Conservation (phyloP, 208 protist species). For the Tetramitus jugosus region DNA sequence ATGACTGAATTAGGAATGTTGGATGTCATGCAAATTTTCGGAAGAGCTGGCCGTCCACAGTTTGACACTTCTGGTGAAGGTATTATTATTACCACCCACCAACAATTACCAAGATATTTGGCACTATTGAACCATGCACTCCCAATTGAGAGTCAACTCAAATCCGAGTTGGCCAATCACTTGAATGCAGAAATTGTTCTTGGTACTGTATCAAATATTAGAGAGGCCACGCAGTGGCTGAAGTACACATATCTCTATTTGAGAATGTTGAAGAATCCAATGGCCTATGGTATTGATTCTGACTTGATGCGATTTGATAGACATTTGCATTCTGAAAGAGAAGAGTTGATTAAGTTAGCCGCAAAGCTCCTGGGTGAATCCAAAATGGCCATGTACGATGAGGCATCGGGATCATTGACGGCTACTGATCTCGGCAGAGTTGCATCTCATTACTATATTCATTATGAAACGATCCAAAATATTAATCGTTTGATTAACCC, state of each 20-base stretch:
- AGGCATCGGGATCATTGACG: not conserved
- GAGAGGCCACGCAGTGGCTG: conserved; percentile 88
- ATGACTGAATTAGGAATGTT: conserved; percentile 93
- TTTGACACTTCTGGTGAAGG: conserved; percentile 93
- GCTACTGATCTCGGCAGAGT: conserved; percentile 88
- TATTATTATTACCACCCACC: conserved; percentile 93
- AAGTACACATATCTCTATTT: conserved; percentile 96
- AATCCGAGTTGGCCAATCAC: conserved; percentile 83
- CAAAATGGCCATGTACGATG: conserved; percentile 57
- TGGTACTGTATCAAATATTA: conserved; percentile 89
- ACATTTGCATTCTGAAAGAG: conserved; percentile 16
- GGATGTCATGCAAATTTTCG: conserved; percentile 98
- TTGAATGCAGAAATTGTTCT: conserved; percentile 96
- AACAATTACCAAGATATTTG: conserved; percentile 90
- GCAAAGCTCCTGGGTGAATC: conserved; percentile 44
- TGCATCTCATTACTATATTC: conserved; percentile 95
- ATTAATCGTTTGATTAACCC: conserved; percentile 84
- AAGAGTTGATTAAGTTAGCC: conserved; percentile 45
- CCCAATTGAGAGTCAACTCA: conserved; percentile 93
- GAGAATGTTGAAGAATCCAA: conserved; percentile 88
- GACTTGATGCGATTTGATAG: conserved; percentile 35
- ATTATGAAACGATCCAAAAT: conserved; percentile 80
- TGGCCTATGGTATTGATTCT: conserved; percentile 75
- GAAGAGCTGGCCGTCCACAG: conserved; percentile 95
- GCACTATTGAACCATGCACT: conserved; percentile 78